Conservation (phyloP, 2,329 filamentous ascomycete genomes). For the Cladosporium sp. region DNA sequence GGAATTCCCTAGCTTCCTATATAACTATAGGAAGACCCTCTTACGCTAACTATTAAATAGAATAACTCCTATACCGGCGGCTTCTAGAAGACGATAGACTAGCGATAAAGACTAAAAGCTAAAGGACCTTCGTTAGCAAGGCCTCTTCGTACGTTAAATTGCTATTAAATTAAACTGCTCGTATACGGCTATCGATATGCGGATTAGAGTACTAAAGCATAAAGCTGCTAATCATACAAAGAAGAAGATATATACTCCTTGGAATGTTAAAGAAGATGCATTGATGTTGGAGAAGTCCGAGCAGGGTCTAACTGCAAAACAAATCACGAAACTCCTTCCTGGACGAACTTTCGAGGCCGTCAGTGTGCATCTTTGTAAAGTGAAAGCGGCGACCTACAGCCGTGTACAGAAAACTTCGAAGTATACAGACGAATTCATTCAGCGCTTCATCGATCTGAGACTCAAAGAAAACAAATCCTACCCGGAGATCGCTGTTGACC, state of each 20-base stretch:
- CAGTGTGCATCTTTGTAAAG: neutral
- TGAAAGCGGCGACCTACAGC: neutral
- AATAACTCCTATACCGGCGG: neutral
- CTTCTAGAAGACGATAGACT: neutral
- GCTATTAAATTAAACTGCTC: neutral
- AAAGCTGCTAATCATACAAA: neutral
- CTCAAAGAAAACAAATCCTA: neutral
- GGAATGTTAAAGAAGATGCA: neutral
- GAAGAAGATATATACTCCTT: neutral
- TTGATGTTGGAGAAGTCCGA: neutral
- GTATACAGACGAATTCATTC: neutral
- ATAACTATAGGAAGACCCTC: neutral
- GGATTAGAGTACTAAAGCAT: neutral
- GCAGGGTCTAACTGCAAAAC: neutral
- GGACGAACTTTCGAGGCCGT: neutral
- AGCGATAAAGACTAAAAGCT: neutral
- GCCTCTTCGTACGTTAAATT: neutral
- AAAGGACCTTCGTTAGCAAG: neutral
- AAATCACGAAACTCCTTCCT: neutral
- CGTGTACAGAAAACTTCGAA: neutral
- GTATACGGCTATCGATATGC: accelerated
- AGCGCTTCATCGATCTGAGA: neutral
- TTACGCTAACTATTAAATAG: neutral
- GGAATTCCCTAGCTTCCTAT: neutral
- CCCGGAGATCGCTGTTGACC: neutral